A percentile compares a stretch with the other conserved stretches of the same genome.
phyloP scores from a whole-genome alignment of 495 filamentous ascomycete genomes.

The Xylaria venustula region DNA sequence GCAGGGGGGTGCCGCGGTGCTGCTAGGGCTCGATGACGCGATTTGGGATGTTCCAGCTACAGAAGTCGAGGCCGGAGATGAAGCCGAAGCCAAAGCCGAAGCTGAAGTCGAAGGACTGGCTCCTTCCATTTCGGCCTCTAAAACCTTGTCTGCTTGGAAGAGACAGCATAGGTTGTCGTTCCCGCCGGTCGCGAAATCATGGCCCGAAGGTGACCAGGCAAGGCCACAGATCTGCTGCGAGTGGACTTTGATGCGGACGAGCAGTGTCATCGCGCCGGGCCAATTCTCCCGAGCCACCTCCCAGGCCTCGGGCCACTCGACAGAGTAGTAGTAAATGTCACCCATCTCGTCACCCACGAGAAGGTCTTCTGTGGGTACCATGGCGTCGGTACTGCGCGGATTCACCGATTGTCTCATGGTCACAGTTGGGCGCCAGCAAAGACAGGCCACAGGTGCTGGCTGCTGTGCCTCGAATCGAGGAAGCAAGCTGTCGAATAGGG shows the following conservation, averaged over 20 bases:
- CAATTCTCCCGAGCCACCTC: constrained; percentile 59
- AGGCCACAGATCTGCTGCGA: constrained; percentile 90
- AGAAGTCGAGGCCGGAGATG: not conserved
- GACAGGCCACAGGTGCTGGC: constrained; percentile 68
- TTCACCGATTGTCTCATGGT: constrained; percentile 42
- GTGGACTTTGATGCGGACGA: constrained; percentile 77
- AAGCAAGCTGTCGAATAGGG: constrained; percentile 42
- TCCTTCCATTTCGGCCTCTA: constrained; percentile 27
- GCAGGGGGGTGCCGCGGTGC: not conserved
- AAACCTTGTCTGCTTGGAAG: constrained; percentile 66
- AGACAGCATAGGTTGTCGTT: constrained; percentile 90
- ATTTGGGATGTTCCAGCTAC: not conserved
- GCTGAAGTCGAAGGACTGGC: not conserved
- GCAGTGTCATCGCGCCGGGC: constrained; percentile 72
- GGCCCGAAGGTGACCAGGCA: constrained; percentile 77
- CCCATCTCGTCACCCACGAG: constrained; percentile 88
- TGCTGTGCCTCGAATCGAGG: constrained; percentile 75
- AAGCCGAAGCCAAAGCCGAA: not conserved
- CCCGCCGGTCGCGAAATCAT: constrained; percentile 79
- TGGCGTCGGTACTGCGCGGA: constrained; percentile 27
- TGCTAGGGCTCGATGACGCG: not conserved
- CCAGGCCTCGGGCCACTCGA: constrained; percentile 76
- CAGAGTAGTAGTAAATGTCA: constrained; percentile 79
- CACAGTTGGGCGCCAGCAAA: constrained; percentile 62
- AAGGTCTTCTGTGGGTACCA: constrained; percentile 70